Base-by-base conservation (phyloP, 2,329 filamentous ascomycete species). In the Leptographium galeiforme region DNA sequence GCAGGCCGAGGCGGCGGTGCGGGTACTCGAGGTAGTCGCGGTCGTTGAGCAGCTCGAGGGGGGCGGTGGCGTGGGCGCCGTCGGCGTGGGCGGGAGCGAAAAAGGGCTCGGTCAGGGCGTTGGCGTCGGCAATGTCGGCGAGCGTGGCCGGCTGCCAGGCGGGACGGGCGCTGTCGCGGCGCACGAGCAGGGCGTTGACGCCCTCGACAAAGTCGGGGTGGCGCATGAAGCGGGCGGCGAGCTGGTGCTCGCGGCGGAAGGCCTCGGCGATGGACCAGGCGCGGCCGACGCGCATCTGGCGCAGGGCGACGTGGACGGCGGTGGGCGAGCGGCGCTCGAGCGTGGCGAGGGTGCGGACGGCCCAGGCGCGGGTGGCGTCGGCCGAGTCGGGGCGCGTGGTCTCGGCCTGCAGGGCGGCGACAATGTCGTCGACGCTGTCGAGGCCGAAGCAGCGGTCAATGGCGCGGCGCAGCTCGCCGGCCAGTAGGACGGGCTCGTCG, bases 141-240 rank as follows among this genome's bases (percentile, higher is more conserved):
- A 97, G 74, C 8, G 77, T 80, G 45, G 78, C 75, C 5, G 89
- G 90, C 58, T 84, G 68, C 93, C 93, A 98, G 57, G 76, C 72
- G 1, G 90, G 87, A 25, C 74, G 73, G 16, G 64, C 70, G 61
- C 64, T 63, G 18, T 64, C 62, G 70, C 89, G 89, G 63, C 81
- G 76, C 61, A 93, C 78, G 43, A 98, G 76, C 49, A 85, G 78
- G 30, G 89, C 84, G 51, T 81, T 81, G n/a, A 98, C 91, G 52
- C 93, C 93, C 70, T 95, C 88, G 45, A 82, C 82, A 64, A 98
- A 98, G 68, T 98, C 93, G 6, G 81, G 85, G 66, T 93, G 85
- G 54, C 77, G 76, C 91, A 98, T 97, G 73, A 98, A 97, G 58
- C 82, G 79, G 55, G 77, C 73, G 2, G 91, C 89, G 56, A 98